Evolutionary conservation across 495 filamentous ascomycete species (phyloP).

Genomic region (Hypoxylon fragiforme): DNA sequence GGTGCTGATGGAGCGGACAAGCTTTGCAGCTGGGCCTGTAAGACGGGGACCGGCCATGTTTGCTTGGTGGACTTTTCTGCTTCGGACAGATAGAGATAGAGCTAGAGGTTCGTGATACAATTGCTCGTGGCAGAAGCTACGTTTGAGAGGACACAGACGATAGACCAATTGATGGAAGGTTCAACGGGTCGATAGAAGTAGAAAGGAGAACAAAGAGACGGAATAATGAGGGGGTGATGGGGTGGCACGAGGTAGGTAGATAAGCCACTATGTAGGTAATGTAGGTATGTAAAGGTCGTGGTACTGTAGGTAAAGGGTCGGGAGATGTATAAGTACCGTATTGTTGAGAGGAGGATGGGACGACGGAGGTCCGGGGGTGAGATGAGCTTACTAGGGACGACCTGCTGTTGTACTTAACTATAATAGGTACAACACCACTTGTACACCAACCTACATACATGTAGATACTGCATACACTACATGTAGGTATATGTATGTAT

Average conservation of each 20-base stretch:
- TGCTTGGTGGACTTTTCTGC: background rate
- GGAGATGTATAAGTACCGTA: background rate
- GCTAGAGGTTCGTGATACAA: conserved; percentile 3
- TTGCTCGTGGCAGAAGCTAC: background rate
- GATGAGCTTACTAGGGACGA: conserved; percentile 17
- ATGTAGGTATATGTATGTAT: background rate
- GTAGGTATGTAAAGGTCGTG: conserved; percentile 8
- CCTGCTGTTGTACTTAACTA: conserved; percentile 4
- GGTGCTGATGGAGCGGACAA: conserved; percentile 51
- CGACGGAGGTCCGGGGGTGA: conserved; percentile 27
- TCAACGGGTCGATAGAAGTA: conserved; percentile 26
- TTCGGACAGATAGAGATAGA: background rate
- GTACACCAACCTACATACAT: background rate
- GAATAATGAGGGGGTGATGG: conserved; percentile 11
- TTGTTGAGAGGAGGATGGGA: conserved; percentile 34
- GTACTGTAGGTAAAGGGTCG: conserved; percentile 6
- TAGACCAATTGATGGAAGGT: conserved; percentile 7
- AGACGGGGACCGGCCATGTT: conserved; percentile 41
- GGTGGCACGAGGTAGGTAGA: conserved; percentile 13
- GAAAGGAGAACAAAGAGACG: conserved; percentile 14
- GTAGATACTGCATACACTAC: background rate
- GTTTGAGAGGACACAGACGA: conserved; percentile 1
- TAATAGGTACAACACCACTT: no score
- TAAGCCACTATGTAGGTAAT: conserved; percentile 3
- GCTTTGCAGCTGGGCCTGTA: conserved; percentile 46